Base-by-base conservation (phyloP, 345 rosid genomes). In the Gossypium bickii region DNA sequence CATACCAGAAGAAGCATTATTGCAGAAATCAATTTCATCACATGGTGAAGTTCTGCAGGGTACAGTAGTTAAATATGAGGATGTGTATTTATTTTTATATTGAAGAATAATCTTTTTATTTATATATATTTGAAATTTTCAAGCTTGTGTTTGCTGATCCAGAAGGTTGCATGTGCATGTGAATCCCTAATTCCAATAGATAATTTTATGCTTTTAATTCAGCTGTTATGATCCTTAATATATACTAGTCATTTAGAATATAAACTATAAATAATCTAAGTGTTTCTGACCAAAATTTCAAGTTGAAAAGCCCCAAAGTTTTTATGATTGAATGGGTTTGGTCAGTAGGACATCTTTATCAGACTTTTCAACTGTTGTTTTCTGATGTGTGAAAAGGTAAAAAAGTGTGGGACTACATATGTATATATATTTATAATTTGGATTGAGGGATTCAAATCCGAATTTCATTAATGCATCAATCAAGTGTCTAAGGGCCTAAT, bases 1-100 rank as follows among this genome's bases (percentile, higher is more conserved):
- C 38, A 34, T 58, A 3, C 63, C 72, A 24, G 18, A 77, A 20
- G 65, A 64, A 67, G 72, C 84, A 68, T 61, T 72, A 38, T 74
- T 51, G 58, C 75, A 61, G 52, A 79, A 25, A 79, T 65, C 64
- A 62, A 71, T 56, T 71, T 76, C 66, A 60, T 65, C 84, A 84
- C 85, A 82, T 82, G 89, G 78, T 66, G 71, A 71, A 24, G 67
- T 76, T 81, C 79, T 74, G 78, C 80, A 22, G 62, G 76, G 74
- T 38, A 70, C 49, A 65, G n/a, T 68, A 57, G 38, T n/a, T 67
- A 59, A 47, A 56, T 78, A 78, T 52, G 24, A 51, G 66, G 48
- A 4, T 70, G 38, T 17, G 38, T 17, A 53, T 45, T 34, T 59
- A n/a, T 11, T 9, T 29, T 18, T 17, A 17, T 59, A 24, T 41